Percentiles rank a stretch among this genome's conserved stretches.
These are phyloP conservation scores for Herpomyces periplanetae DNA, from an alignment of 2,329 filamentous ascomycete genomes.

Conservation along the genomic window DNA sequence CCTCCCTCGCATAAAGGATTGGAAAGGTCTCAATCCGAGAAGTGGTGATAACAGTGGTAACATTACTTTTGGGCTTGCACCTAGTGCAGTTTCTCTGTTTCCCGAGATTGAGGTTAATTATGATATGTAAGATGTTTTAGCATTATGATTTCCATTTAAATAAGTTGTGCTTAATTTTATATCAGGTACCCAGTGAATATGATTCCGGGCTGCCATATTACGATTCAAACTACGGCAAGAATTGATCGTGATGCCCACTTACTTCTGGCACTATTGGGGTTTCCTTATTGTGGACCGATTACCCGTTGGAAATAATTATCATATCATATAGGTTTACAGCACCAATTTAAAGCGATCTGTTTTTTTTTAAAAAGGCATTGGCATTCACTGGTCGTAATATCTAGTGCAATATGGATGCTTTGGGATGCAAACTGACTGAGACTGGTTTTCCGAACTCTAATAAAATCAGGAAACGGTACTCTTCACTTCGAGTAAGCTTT, in stretches of 20 bases:
- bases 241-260: constrained; percentile 52
- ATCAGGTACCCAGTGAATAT: constrained; percentile 22
- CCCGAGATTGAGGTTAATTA: constrained; percentile 86
- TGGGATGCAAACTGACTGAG: too few relatives aligned
- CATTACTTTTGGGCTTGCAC: constrained; percentile 35
- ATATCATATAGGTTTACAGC: too few relatives aligned
- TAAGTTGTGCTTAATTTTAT: constrained; percentile 9
- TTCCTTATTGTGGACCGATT: constrained; percentile 64
- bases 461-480: too few relatives aligned
- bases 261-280: constrained; percentile 25
- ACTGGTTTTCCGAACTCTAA: too few relatives aligned
- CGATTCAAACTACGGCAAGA: constrained; percentile 42
- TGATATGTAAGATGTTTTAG: constrained; percentile 22
- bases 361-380: too few relatives aligned
- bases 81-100: constrained; percentile 39
- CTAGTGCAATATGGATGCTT: too few relatives aligned
- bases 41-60: constrained; percentile 69
- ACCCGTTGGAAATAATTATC: too few relatives aligned
- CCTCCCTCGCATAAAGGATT: constrained; percentile 81
- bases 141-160: constrained; percentile 12
- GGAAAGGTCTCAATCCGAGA: constrained; percentile 31
- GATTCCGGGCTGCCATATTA: constrained; percentile 53
- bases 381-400: too few relatives aligned
- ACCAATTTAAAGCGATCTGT: too few relatives aligned
- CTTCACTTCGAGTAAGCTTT: too few relatives aligned